Percentiles rank a stretch among this genome's conserved stretches.
Conservation (phyloP, 2,329 filamentous ascomycete species). For the Albophoma yamanashiensis region DNA sequence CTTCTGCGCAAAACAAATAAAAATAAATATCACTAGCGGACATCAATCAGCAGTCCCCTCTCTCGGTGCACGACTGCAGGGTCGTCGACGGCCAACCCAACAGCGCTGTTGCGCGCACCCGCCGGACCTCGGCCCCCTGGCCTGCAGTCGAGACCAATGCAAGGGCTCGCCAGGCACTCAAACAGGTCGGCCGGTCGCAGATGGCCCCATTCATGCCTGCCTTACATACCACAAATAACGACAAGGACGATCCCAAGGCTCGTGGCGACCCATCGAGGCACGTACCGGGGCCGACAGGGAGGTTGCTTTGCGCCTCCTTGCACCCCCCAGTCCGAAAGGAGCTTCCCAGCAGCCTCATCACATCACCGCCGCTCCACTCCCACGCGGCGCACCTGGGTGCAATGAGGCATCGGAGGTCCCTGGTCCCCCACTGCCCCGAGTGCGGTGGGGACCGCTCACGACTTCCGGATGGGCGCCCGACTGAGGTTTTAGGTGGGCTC, state of each 20-base stretch:
- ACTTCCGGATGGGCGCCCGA: neutral
- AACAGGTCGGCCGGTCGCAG: neutral
- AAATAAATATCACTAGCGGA: neutral
- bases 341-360: neutral
- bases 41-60: neutral
- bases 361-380: neutral
- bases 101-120: neutral
- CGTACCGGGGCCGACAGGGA: neutral
- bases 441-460: neutral
- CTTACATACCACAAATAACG: neutral
- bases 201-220: neutral
- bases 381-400: neutral
- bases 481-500: neutral
- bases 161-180: conserved; percentile 4
- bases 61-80: neutral
- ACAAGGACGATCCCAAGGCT: neutral
- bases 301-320: neutral
- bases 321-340: neutral
- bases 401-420: neutral
- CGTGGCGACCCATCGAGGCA: neutral
- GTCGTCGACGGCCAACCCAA: neutral
- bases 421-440: neutral
- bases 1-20: neutral
- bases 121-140: conserved; percentile 1
- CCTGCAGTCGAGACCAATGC: conserved; percentile 8